Evolutionary conservation across 2,329 filamentous ascomycete genomes (phyloP), one percentile per base, ranked within the genome.

Genomic region (Mariannaea elegans): DNA sequence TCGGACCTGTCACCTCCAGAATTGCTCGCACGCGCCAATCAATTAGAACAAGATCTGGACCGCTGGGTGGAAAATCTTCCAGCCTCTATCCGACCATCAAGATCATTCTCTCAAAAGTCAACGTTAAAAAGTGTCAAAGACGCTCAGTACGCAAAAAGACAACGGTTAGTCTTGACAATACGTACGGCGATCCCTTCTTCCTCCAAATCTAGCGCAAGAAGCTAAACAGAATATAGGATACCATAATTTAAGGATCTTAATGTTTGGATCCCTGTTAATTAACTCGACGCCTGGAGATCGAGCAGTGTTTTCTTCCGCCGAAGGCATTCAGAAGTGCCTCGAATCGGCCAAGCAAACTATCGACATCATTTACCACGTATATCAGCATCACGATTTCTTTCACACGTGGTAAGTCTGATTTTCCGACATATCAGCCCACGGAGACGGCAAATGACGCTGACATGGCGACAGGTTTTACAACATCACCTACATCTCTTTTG

Each of bases 271-370:
- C 2, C 16, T 59, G 2, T 18, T 59, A 31, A 55, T 59, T 13
- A 59, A 56, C 3, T 31, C 56, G n/a, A 45, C 45, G 7, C 44
- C 51, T 2, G 31, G 27, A 7, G 56, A 59, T 12, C 36, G 45
- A 10, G 41, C 45, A 29, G 27, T 52, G 1, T 31, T 54, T 13
- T 44, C 45, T 45, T 38, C 45, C 6, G 44, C 36, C 4, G 56
- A 59, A 23, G 56, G 56, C 1, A 41, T 59, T 12, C 45, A 54
- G 31, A 59, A 56, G 32, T 45, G 56, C 3, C 19, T 59, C 12
- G 50, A 59, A 13, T 59, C 56, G 3, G 56, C 56, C 4, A 59
- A 56, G 19, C 56, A 59, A 23, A 59, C 56, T 1, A 59, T 59
- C 18, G 56, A 59, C 13, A 44, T 59, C 8, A 56, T 59, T 13